phyloP scores from a whole-genome alignment of 2,329 filamentous ascomycete genomes.

The Cadophora sp. region DNA sequence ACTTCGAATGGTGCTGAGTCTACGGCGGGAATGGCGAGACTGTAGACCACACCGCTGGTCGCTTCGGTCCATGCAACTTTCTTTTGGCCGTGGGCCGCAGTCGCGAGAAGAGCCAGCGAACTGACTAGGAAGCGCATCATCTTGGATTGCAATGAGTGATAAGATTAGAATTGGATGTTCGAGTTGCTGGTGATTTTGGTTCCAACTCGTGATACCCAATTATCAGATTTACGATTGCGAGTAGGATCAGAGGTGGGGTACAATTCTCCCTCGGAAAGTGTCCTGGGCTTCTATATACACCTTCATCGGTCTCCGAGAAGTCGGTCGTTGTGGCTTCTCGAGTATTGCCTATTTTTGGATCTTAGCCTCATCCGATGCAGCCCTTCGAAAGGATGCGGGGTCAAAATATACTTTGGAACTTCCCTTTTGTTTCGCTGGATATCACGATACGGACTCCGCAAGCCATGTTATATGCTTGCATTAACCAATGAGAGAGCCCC shows the following conservation, averaged over 20 bases:
- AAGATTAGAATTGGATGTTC: background rate
- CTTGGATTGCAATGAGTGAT: background rate
- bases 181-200: no score
- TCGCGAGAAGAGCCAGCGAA: constrained; percentile 21
- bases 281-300: background rate
- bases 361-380: background rate
- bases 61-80: constrained; percentile 19
- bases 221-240: no score
- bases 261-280: background rate
- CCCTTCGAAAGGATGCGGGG: background rate
- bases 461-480: background rate
- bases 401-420: constrained; percentile 1
- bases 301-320: background rate
- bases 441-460: background rate
- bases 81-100: constrained; percentile 10
- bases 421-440: background rate
- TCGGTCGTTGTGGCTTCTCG: background rate
- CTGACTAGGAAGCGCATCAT: constrained; percentile 18
- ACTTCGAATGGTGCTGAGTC: constrained; percentile 26
- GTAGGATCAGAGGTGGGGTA: no score
- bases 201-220: no score
- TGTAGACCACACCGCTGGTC: constrained; percentile 22
- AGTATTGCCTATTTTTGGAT: constrained; percentile 6
- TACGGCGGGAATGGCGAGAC: constrained; percentile 21
- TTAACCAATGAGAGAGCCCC: no score